Percentiles rank a stretch among this genome's conserved stretches.
phyloP scores from a whole-genome alignment of 1,284 basidiomycete genomes.

The Polyporus tsugae region DNA sequence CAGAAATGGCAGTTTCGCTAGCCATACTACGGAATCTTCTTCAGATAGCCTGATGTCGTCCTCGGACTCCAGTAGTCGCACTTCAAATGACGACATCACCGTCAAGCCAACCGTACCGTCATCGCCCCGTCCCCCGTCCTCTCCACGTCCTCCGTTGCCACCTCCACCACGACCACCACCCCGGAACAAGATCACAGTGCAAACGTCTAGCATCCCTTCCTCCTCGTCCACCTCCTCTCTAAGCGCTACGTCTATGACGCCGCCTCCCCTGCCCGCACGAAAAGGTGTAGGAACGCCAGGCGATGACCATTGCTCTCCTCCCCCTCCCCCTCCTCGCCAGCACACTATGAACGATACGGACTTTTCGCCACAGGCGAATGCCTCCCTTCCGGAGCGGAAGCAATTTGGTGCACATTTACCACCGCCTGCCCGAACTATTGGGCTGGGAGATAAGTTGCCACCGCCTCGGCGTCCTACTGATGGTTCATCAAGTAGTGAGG shows the following conservation, averaged over 20 bases:
- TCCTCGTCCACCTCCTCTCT: conserved; percentile 25
- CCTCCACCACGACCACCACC: conserved; percentile 43
- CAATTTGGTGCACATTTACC: conserved; percentile 59
- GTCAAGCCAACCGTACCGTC: conserved; percentile 20
- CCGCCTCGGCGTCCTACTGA: conserved; percentile 51
- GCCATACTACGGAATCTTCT: conserved; percentile 24
- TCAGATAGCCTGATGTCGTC: conserved; percentile 31
- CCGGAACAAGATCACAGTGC: conserved; percentile 34
- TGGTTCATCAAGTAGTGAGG: conserved; percentile 60
- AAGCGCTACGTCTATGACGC: conserved; percentile 28
- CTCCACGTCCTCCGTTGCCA: conserved; percentile 27
- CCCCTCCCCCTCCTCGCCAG: conserved; percentile 28
- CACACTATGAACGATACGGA: conserved; percentile 31
- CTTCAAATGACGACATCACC: conserved; percentile 33
- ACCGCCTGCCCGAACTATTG: conserved; percentile 77
- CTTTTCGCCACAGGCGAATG: conserved; percentile 7
- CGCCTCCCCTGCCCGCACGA: conserved; percentile 45
- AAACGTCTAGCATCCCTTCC: conserved; percentile 21
- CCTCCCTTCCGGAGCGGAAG: conserved; percentile 51
- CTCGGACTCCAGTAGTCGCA: conserved; percentile 26
- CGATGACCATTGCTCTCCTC: conserved; percentile 30
- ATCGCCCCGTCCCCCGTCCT: conserved; percentile 26
- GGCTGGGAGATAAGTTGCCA: conserved; percentile 71
- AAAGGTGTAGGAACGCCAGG: conserved; percentile 29
- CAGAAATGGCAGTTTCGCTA: conserved; percentile 15